A percentile compares a stretch with the other conserved stretches of the same genome.
These are phyloP conservation scores for Penicillium sclerotigenum DNA, from an alignment of 2,329 filamentous ascomycete genomes.

Conservation along the genomic window DNA sequence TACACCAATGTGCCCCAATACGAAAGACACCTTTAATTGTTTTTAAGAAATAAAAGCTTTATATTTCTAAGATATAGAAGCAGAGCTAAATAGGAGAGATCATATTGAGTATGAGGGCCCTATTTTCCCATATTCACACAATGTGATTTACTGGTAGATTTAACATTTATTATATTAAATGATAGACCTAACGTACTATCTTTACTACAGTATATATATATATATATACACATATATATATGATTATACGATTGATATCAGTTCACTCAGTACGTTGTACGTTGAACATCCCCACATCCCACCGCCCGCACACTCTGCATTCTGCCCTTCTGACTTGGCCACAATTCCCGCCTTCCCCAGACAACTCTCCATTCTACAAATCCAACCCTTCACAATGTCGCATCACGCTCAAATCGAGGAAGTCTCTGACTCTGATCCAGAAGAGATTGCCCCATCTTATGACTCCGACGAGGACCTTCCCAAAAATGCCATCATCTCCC, in stretches of 20 bases:
- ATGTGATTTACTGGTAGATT: not conserved
- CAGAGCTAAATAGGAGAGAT: no score
- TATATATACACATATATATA: no score
- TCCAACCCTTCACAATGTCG: slow-evolving; percentile 58
- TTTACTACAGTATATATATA: no score
- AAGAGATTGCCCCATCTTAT: slow-evolving; percentile 75
- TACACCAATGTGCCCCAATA: no score
- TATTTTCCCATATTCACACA: not conserved
- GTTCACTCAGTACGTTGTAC: not conserved
- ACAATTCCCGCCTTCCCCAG: slow-evolving; percentile 20
- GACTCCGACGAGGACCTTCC: slow-evolving; percentile 46
- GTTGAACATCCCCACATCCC: slow-evolving; percentile 3
- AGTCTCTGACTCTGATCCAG: slow-evolving; percentile 85
- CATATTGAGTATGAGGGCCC: not conserved
- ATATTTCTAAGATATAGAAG: no score
- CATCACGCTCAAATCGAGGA: slow-evolving; percentile 84
- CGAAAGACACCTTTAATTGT: no score
- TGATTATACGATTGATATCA: no score
- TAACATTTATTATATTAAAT: not conserved
- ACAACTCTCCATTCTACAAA: slow-evolving; percentile 5
- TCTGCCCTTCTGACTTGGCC: slow-evolving; percentile 17
- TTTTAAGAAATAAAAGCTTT: no score
- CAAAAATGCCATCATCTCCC: slow-evolving; percentile 38
- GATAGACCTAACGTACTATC: not conserved
- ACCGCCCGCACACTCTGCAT: slow-evolving; percentile 15